Conservation (phyloP, 192 early-diverging fungal species). For the Lobosporangium transversale region DNA sequence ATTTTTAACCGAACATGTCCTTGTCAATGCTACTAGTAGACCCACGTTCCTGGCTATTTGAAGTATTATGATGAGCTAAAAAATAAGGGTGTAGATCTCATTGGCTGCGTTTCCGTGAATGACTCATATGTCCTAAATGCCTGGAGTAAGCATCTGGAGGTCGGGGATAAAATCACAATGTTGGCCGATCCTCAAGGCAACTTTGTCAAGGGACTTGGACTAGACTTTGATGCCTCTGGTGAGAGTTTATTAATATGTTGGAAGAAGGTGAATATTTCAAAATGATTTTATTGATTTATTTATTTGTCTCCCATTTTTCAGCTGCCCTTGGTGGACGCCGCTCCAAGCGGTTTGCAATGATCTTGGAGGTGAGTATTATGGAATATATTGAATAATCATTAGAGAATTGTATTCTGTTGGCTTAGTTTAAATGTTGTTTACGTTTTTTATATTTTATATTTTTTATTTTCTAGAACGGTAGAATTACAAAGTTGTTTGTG, state of each 20-base stretch:
- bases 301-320: neutral
- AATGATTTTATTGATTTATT: neutral
- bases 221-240: slow-evolving; percentile 68
- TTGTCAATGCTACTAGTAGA: no score
- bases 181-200: slow-evolving; percentile 64
- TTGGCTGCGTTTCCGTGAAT: slow-evolving; percentile 62
- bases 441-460: neutral
- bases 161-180: slow-evolving; percentile 57
- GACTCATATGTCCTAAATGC: slow-evolving; percentile 67
- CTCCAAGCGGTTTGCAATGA: slow-evolving; percentile 62
- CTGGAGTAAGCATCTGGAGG: slow-evolving; percentile 57
- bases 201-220: slow-evolving; percentile 61
- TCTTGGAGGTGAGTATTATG: slow-evolving; percentile 54
- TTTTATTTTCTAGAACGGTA: slow-evolving; percentile 39
- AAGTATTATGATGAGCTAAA: slow-evolving; percentile 58
- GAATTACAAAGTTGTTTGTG: slow-evolving; percentile 51
- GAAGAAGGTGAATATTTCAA: no score
- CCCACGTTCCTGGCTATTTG: slow-evolving; percentile 63
- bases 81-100: slow-evolving; percentile 60
- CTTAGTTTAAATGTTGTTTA: neutral
- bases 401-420: neutral
- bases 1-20: no score
- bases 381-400: no score
- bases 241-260: neutral
- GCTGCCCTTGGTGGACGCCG: slow-evolving; percentile 60